Evolutionary conservation across 2,329 filamentous ascomycete genomes (phyloP).

Genomic region (Sodiomyces alkalinus): DNA sequence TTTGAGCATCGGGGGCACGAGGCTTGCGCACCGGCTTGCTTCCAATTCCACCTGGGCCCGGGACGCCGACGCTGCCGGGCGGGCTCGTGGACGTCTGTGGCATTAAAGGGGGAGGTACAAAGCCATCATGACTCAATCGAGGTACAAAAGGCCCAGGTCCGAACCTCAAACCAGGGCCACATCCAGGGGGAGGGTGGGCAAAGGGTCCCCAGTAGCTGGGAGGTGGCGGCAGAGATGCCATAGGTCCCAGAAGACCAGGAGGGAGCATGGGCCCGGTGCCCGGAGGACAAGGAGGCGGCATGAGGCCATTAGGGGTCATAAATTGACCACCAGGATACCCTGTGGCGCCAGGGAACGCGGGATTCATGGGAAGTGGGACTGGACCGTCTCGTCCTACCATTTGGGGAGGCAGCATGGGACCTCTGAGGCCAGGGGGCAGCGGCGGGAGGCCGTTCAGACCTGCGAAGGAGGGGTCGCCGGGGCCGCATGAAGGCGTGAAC

Average conservation of each 20-base stretch:
- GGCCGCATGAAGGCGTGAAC: background rate
- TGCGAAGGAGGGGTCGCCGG: background rate
- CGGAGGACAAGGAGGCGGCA: background rate
- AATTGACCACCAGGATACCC: too few relatives aligned
- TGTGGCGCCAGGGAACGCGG: too few relatives aligned
- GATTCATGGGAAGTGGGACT: too few relatives aligned
- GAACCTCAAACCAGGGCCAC: background rate
- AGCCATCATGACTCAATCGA: background rate
- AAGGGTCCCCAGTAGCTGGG: background rate
- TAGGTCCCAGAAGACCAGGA: background rate
- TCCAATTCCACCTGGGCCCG: too few relatives aligned
- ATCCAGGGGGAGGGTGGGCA: background rate
- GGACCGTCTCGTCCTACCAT: too few relatives aligned
- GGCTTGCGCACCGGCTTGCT: constrained; percentile 24
- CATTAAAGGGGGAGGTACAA: background rate
- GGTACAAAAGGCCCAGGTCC: background rate
- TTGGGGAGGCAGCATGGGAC: background rate
- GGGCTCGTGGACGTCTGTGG: background rate
- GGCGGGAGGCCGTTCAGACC: background rate
- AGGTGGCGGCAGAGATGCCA: background rate
- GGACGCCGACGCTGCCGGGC: background rate
- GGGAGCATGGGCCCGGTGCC: background rate
- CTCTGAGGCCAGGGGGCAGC: background rate
- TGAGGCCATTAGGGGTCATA: background rate
- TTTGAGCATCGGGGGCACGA: constrained; percentile 20